Evolutionary conservation across 2,329 filamentous ascomycete genomes (phyloP).

Genomic region (Fusarium chaquense): DNA sequence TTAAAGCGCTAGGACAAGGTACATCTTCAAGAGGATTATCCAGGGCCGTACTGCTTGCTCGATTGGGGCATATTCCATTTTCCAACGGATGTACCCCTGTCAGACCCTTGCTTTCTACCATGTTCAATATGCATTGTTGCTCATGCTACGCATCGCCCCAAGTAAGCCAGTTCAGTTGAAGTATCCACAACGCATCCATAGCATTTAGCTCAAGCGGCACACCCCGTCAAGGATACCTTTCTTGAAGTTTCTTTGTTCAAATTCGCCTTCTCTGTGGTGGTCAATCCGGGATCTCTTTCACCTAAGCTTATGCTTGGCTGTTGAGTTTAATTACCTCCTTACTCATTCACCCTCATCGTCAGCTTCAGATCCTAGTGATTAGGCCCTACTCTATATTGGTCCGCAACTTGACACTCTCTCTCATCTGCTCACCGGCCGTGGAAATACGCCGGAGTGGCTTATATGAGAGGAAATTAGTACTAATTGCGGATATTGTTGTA

Average conservation of each 20-base stretch:
- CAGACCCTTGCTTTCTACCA: slow-evolving; percentile 28
- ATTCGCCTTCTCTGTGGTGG: slow-evolving; percentile 16
- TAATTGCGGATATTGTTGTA: slow-evolving; percentile 27
- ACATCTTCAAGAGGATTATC: slow-evolving; percentile 27
- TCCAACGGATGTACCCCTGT: slow-evolving; percentile 32
- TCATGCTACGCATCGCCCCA: slow-evolving; percentile 31
- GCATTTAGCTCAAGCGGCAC: slow-evolving; percentile 40
- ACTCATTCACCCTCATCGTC: slow-evolving; percentile 9
- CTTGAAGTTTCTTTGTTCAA: slow-evolving; percentile 31
- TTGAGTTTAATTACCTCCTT: slow-evolving; percentile 29
- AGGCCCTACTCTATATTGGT: slow-evolving; percentile 15
- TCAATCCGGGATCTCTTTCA: slow-evolving; percentile 17
- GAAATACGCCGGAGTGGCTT: slow-evolving; percentile 35
- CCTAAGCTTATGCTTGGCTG: slow-evolving; percentile 26
- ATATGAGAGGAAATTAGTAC: slow-evolving; percentile 27
- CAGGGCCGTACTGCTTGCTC: slow-evolving; percentile 43
- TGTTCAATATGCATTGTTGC: slow-evolving; percentile 44
- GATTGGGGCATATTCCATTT: slow-evolving; percentile 33
- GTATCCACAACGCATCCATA: slow-evolving; percentile 40
- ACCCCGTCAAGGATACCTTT: slow-evolving; percentile 31
- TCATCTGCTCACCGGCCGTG: slow-evolving; percentile 22
- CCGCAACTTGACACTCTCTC: slow-evolving; percentile 19
- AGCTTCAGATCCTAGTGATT: slow-evolving; percentile 24
- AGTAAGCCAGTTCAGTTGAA: slow-evolving; percentile 30
- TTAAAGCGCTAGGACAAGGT: slow-evolving; percentile 29